Percentiles rank a stretch among this genome's conserved stretches.
Conservation (phyloP, 2,329 filamentous ascomycete species). For the Dothiorella sarmentorum region DNA sequence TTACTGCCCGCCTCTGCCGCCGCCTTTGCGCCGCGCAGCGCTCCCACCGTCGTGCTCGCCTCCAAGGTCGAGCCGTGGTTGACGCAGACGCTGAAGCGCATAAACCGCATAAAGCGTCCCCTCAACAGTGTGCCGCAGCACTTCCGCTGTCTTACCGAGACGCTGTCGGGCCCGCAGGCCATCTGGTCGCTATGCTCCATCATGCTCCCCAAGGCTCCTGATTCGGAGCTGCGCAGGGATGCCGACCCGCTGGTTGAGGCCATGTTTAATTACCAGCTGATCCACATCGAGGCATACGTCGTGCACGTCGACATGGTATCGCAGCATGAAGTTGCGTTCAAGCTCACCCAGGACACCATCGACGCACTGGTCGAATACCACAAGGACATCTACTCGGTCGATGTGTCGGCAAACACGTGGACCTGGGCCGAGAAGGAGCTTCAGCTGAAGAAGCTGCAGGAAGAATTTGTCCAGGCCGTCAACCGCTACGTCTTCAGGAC, state of each 20-base stretch:
- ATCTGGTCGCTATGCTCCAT: conserved; percentile 93
- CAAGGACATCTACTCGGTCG: conserved; percentile 89
- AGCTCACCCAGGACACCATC: conserved; percentile 92
- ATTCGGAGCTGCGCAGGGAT: conserved; percentile 78
- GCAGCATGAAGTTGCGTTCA: conserved; percentile 95
- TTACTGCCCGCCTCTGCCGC: conserved; percentile 92
- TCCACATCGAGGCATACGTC: conserved; percentile 95
- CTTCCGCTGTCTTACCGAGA: conserved; percentile 92
- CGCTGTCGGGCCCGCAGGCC: conserved; percentile 79
- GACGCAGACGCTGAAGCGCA: conserved; percentile 92
- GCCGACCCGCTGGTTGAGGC: conserved; percentile 79
- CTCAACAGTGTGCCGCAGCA: conserved; percentile 96
- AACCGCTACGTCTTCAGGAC: conserved; percentile 97
- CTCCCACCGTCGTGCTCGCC: conserved; percentile 90
- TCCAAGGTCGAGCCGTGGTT: conserved; percentile 95
- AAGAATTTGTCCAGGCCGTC: conserved; percentile 92
- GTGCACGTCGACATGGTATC: conserved; percentile 99
- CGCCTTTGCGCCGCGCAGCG: conserved; percentile 89
- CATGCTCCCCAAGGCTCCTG: conserved; percentile 87
- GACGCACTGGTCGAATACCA: conserved; percentile 91
- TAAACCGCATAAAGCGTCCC: conserved; percentile 94
- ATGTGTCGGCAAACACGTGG: conserved; percentile 84
- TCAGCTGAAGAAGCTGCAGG: conserved; percentile 94
- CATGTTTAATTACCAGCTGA: conserved; percentile 86
- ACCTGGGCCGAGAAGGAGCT: conserved; percentile 96